These are phyloP conservation scores for Beauveria pseudobassiana DNA, from an alignment of 2,329 filamentous ascomycete species.

Conservation along the genomic window DNA sequence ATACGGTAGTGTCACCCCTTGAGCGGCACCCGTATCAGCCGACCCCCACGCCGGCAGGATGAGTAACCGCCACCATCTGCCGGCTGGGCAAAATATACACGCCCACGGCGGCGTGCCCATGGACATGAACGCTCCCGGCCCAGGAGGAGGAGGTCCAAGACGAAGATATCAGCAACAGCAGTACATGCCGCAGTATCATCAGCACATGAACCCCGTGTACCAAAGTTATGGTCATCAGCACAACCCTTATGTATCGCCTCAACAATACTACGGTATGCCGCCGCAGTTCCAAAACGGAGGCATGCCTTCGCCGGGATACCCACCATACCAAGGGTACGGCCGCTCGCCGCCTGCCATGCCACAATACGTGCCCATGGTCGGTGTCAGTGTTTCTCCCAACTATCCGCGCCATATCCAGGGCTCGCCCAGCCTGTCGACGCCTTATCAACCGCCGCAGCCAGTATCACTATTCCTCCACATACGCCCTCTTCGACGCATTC, in stretches of 20 bases:
- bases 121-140: conserved; percentile 24
- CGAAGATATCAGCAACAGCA: conserved; percentile 28
- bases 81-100: conserved; percentile 62
- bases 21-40: conserved; percentile 13
- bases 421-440: conserved; percentile 47
- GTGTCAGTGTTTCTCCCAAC: conserved; percentile 35
- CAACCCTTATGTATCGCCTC: conserved; percentile 38
- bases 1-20: conserved; percentile 11
- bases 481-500: conserved; percentile 49
- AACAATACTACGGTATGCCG: conserved; percentile 45
- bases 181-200: conserved; percentile 26
- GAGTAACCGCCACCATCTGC: conserved; percentile 70
- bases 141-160: conserved; percentile 28
- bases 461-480: conserved; percentile 36
- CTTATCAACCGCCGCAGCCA: conserved; percentile 47
- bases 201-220: conserved; percentile 42
- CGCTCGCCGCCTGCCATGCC: conserved; percentile 46
- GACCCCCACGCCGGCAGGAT: conserved; percentile 63
- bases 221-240: conserved; percentile 41
- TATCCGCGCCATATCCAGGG: conserved; percentile 43
- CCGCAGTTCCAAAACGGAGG: conserved; percentile 50
- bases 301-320: conserved; percentile 39
- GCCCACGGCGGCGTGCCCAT: conserved; percentile 28
- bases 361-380: conserved; percentile 47
- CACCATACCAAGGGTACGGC: conserved; percentile 42